Percentiles rank a stretch among this genome's conserved stretches.
phyloP scores from a whole-genome alignment of 371 early-diverging fungal species.

The Mucor lusitanicus region DNA sequence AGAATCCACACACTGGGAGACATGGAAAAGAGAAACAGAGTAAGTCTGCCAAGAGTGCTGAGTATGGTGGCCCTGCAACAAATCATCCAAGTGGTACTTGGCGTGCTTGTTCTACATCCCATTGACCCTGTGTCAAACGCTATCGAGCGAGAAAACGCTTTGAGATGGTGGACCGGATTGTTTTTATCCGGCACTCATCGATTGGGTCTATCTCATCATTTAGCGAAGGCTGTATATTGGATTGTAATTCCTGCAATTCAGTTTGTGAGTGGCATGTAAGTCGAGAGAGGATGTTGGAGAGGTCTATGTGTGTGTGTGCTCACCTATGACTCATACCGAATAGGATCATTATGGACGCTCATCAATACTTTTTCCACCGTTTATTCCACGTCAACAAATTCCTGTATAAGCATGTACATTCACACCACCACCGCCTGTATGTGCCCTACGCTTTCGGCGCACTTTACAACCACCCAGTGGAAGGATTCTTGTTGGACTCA shows the following conservation, averaged over 20 bases:
- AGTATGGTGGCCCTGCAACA: conserved; percentile 62
- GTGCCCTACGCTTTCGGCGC: conserved; percentile 82
- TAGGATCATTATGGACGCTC: conserved; percentile 63
- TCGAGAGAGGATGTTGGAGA: not conserved
- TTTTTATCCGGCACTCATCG: conserved; percentile 48
- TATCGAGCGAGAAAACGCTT: conserved; percentile 14
- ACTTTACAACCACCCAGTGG: conserved; percentile 80
- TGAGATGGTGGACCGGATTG: conserved; percentile 12
- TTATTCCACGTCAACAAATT: conserved; percentile 69
- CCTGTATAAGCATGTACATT: conserved; percentile 76
- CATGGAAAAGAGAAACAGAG: conserved; percentile 61
- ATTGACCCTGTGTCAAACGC: conserved; percentile 20
- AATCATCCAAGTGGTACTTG: conserved; percentile 46
- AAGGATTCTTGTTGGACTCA: conserved; percentile 78
- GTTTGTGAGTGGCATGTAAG: conserved; percentile 39
- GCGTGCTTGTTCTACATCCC: conserved; percentile 27
- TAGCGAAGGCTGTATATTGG: conserved; percentile 51
- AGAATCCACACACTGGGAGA: conserved; percentile 70
- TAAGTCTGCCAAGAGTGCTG: conserved; percentile 56
- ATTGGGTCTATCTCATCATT: conserved; percentile 55
- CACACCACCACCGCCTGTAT: conserved; percentile 76
- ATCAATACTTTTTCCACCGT: conserved; percentile 80
- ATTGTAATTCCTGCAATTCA: conserved; percentile 29
- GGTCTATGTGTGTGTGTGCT: not conserved
- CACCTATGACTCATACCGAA: not conserved